Evolutionary conservation across 2,329 filamentous ascomycete genomes (phyloP).

Genomic region (Cadophora malorum): DNA sequence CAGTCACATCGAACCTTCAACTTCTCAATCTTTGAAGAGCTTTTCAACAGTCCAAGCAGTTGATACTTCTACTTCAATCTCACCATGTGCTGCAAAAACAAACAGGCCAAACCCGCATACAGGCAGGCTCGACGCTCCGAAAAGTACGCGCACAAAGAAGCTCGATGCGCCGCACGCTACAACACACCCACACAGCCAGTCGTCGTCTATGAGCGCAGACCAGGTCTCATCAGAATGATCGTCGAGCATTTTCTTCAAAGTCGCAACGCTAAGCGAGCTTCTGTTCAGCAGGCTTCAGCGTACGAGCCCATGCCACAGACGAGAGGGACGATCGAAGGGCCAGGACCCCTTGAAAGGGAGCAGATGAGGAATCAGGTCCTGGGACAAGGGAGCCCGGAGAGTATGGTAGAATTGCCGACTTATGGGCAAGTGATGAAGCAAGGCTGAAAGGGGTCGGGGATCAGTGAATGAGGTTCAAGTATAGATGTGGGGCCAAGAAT

Average conservation of each 20-base stretch:
- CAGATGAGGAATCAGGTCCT: background rate
- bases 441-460: background rate
- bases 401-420: slow-evolving; percentile 16
- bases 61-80: background rate
- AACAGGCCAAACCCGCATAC: slow-evolving; percentile 7
- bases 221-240: slow-evolving; percentile 15
- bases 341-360: background rate
- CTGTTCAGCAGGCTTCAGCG: background rate
- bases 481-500: no score
- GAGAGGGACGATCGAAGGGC: slow-evolving; percentile 4
- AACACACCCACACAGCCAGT: background rate
- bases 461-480: background rate
- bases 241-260: slow-evolving; percentile 18
- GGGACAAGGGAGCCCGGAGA: background rate
- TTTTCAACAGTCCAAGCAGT: background rate
- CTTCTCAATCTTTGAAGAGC: background rate
- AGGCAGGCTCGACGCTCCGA: slow-evolving; percentile 6
- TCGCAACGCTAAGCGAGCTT: slow-evolving; percentile 1
- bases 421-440: slow-evolving; percentile 24
- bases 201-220: slow-evolving; percentile 14
- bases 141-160: background rate
- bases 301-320: slow-evolving; percentile 4
- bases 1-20: background rate
- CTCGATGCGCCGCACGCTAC: background rate
- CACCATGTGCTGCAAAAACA: slow-evolving; percentile 23